Base-by-base conservation (phyloP, 140 eudicot genomes). In the Senecio squalidus region DNA sequence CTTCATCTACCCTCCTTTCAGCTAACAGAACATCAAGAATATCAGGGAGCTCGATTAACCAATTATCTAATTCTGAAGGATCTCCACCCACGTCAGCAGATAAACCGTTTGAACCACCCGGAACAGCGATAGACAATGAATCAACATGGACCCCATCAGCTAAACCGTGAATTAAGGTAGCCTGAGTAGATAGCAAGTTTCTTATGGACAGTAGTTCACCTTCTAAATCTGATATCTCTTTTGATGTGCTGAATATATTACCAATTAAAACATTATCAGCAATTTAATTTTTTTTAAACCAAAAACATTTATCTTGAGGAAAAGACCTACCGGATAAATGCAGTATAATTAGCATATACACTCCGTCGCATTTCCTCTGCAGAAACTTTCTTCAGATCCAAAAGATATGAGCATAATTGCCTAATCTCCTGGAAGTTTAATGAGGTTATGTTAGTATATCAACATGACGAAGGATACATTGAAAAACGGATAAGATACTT, bases 311-410 rank as follows among this genome's bases (percentile, higher is more conserved):
- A 49, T 15, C 23, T 29, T 16, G 38, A 23, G 45, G 57, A 23
- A 57, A 53, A 66, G n/a, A 76, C 94, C 64, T 67, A 93, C 99
- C 96, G 93, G 55, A 93, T 93, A 62, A 93, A 93, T 9, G 99
- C 95, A 45, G 96, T 73, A 74, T 93, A 93, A 61, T 93, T 93
- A 59, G 99, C 99, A 58, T 84, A 93, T 58, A 93, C 99, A 78
- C 99, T 93, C 74, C 95, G 75, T 24, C 99, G 89, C 99, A 93
- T 93, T 84, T 93, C 99, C 71, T 93, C 99, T 41, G 99, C 99
- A 54, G 99, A 93, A 56, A 94, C 96, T 73, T 67, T 84, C 88
- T 93, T 93, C 69, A 93, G 67, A 59, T 93, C 99, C 89, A 93
- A 34, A 58, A 93, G 95, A 76, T 93, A 69, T 11, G 99, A 74